Conservation (phyloP, 1,139 yeast genomes). For the Scheffersomyces illinoinensis region DNA sequence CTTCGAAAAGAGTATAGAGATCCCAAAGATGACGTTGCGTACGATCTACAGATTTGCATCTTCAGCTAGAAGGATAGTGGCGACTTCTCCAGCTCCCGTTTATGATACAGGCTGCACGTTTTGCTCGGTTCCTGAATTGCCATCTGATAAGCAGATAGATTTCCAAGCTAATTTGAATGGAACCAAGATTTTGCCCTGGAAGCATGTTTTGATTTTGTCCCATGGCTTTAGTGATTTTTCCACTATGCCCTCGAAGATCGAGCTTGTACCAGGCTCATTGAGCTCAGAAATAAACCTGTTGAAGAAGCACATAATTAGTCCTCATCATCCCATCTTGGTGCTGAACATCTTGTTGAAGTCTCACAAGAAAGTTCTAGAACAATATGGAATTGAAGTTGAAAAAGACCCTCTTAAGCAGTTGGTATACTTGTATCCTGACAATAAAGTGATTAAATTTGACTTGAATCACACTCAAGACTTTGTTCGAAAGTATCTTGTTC, state of each 20-base stretch:
- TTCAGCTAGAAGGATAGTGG: conserved; percentile 6
- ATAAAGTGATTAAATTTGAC: conserved; percentile 36
- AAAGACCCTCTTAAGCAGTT: conserved; percentile 17
- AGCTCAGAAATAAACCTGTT: conserved; percentile 30
- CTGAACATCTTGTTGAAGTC: conserved; percentile 35
- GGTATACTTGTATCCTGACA: conserved; percentile 59
- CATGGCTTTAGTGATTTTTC: conserved; percentile 29
- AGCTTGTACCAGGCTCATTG: conserved; percentile 45
- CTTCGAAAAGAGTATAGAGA: not conserved
- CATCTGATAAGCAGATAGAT: conserved; percentile 44
- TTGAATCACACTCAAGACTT: conserved; percentile 36
- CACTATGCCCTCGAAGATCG: conserved; percentile 62
- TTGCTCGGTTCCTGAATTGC: conserved; percentile 49
- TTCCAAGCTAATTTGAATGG: conserved; percentile 36
- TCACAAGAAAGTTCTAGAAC: conserved; percentile 3
- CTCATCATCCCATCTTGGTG: conserved; percentile 52
- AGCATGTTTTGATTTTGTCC: conserved; percentile 56
- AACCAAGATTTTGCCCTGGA: conserved; percentile 54
- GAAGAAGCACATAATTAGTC: conserved; percentile 34
- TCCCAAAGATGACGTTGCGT: not conserved
- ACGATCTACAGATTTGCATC: not conserved
- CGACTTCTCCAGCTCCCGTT: conserved; percentile 50
- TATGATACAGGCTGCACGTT: conserved; percentile 64
- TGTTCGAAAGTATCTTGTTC: conserved; percentile 41
- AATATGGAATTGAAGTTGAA: not conserved